A percentile compares a stretch with the other conserved stretches of the same genome.
Conservation (phyloP, 2,329 filamentous ascomycete genomes). For the Colletotrichum brevisporum region DNA sequence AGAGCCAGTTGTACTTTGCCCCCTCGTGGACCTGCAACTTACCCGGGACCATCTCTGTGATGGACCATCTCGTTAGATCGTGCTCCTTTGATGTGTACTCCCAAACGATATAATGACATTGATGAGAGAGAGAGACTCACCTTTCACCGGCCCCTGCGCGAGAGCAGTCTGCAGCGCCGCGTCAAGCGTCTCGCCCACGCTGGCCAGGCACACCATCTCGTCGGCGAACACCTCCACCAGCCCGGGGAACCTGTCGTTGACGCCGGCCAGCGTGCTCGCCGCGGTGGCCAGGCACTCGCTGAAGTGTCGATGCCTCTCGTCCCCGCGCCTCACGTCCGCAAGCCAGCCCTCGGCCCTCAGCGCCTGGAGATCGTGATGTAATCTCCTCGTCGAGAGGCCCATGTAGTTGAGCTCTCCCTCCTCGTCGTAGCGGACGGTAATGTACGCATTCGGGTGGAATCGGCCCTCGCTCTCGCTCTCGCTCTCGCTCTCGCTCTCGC, state of each 20-base stretch:
- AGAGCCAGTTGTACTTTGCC: conserved; percentile 12
- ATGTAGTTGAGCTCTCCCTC: background rate
- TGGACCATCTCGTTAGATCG: too few species aligned
- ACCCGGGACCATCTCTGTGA: conserved; percentile 7
- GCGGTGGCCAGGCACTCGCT: conserved; percentile 9
- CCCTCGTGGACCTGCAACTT: conserved; percentile 9
- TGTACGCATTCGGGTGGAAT: background rate
- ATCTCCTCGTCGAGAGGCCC: conserved; percentile 6
- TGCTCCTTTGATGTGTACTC: background rate
- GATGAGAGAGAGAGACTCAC: conserved; percentile 1
- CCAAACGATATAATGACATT: background rate
- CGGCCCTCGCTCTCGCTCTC: too few species aligned
- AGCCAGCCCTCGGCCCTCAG: conserved; percentile 1
- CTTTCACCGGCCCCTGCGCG: conserved; percentile 10
- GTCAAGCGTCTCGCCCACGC: conserved; percentile 31
- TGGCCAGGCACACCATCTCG: conserved; percentile 20
- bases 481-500: too few species aligned
- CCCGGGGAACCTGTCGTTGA: conserved; percentile 12
- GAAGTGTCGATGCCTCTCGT: conserved; percentile 1
- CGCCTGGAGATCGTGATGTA: conserved; percentile 18
- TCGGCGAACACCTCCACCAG: conserved; percentile 4
- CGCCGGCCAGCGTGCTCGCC: background rate
- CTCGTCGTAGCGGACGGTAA: background rate
- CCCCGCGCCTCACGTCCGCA: conserved; percentile 2
- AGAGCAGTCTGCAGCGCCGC: conserved; percentile 18